Conservation (phyloP, 352 stramenopile genomes). For the Globisporangium splendens region DNA sequence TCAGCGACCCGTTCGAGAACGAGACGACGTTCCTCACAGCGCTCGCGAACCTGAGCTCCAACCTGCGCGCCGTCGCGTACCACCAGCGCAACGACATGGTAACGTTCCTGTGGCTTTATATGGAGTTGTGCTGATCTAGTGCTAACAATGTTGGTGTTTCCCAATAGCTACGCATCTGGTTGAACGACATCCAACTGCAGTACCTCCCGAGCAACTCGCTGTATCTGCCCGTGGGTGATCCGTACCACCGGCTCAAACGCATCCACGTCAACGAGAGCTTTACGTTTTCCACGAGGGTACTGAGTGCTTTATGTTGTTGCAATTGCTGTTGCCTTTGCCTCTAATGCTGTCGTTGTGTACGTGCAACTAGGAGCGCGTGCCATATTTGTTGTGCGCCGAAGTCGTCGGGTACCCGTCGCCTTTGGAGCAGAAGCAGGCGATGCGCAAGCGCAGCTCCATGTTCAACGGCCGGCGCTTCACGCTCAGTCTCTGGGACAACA, state of each 20-base stretch:
- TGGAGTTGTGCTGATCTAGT: no score
- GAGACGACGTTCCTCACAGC: conserved; percentile 66
- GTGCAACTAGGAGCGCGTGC: conserved; percentile 56
- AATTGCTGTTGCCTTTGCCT: background rate
- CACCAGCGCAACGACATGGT: conserved; percentile 68
- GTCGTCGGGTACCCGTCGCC: conserved; percentile 63
- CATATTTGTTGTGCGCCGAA: conserved; percentile 73
- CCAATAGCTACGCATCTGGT: conserved; percentile 57
- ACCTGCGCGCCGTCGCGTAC: conserved; percentile 57
- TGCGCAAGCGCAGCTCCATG: conserved; percentile 38
- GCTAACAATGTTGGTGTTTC: background rate
- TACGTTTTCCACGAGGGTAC: conserved; percentile 71
- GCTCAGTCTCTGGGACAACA: conserved; percentile 52
- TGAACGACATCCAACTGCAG: conserved; percentile 58
- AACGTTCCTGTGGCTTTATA: background rate
- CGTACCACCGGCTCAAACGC: conserved; percentile 70
- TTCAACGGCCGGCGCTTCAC: conserved; percentile 61
- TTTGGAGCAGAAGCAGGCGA: conserved; percentile 33
- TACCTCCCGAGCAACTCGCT: conserved; percentile 77
- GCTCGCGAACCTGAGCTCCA: conserved; percentile 73
- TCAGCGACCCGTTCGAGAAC: conserved; percentile 56
- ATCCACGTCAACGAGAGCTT: conserved; percentile 81
- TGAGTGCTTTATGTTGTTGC: background rate
- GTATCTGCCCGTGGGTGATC: conserved; percentile 75
- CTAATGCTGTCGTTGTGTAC: background rate